A percentile compares a stretch with the other conserved stretches of the same genome.
These are phyloP conservation scores for Pouteria glomerata DNA, from an alignment of 148 eudicot species.

Conservation along the genomic window DNA sequence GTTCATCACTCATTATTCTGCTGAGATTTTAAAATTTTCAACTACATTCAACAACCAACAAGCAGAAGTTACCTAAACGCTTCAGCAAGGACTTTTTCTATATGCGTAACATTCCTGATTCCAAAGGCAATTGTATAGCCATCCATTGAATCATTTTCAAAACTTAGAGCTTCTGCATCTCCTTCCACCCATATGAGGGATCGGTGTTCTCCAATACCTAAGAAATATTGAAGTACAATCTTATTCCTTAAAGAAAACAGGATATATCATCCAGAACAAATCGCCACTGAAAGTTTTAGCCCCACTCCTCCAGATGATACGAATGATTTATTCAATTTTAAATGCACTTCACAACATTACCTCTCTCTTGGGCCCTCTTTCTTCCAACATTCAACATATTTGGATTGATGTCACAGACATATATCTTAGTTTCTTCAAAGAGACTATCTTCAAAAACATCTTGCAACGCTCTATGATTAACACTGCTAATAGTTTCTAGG, in stretches of 20 bases:
- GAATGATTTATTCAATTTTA: neutral
- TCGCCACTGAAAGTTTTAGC: neutral
- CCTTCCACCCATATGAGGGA: conserved; percentile 94
- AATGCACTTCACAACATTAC: conserved; percentile 25
- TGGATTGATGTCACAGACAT: conserved; percentile 89
- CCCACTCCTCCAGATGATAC: neutral
- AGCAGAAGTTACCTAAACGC: conserved; percentile 55
- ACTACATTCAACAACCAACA: conserved; percentile 4
- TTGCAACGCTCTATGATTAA: conserved; percentile 39
- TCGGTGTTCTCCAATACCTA: conserved; percentile 54
- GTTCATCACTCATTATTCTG: no score
- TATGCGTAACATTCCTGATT: conserved; percentile 95
- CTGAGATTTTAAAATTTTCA: conserved; percentile 4
- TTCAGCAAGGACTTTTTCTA: conserved; percentile 87
- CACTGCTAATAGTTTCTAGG: conserved; percentile 55
- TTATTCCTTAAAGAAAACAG: neutral
- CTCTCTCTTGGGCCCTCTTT: conserved; percentile 87
- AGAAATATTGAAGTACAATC: conserved; percentile 11
- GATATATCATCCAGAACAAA: neutral
- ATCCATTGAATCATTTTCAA: conserved; percentile 84
- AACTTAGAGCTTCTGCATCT: conserved; percentile 80
- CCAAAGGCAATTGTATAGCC: conserved; percentile 97
- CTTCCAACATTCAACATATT: conserved; percentile 86
- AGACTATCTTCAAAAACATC: conserved; percentile 46
- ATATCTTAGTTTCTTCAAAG: conserved; percentile 71